Evolutionary conservation across 106 monocot genomes (phyloP).

Genomic region (Allium fistulosum): DNA sequence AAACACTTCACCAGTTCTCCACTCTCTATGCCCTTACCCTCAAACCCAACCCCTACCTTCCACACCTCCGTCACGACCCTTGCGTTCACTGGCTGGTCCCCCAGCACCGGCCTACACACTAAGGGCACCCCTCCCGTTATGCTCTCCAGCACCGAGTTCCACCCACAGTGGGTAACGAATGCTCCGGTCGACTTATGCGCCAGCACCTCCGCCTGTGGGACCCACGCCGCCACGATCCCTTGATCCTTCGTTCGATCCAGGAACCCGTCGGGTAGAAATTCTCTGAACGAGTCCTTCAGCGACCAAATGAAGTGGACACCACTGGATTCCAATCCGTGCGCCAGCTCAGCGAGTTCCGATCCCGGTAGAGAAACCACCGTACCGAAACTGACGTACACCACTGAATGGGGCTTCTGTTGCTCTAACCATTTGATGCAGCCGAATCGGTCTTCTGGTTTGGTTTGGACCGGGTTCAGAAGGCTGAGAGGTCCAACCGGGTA

Average conservation of each 20-base stretch:
- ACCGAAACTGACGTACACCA: constrained; percentile 41
- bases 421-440: constrained; percentile 40
- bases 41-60: constrained; percentile 1
- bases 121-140: constrained; percentile 44
- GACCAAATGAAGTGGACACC: constrained; percentile 45
- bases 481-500: constrained; percentile 26
- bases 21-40: not conserved
- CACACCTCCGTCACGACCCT: constrained; percentile 1
- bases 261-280: constrained; percentile 21
- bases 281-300: constrained; percentile 9
- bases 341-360: constrained; percentile 26
- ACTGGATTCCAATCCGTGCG: constrained; percentile 23
- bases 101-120: constrained; percentile 44
- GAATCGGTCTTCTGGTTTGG: not conserved
- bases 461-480: constrained; percentile 11
- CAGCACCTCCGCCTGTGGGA: constrained; percentile 37
- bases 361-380: constrained; percentile 9
- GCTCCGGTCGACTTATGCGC: constrained; percentile 35
- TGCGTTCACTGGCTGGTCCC: constrained; percentile 33
- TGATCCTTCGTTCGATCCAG: constrained; percentile 12
- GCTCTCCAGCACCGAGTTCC: constrained; percentile 66
- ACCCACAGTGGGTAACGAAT: constrained; percentile 69
- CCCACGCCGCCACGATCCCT: constrained; percentile 38
- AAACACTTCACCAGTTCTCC: constrained; percentile 8
- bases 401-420: constrained; percentile 7